Percentiles rank a stretch among this genome's conserved stretches.
Evolutionary conservation across 768 basidiomycete species (phyloP).

Genomic region (Clathrus columnatus): DNA sequence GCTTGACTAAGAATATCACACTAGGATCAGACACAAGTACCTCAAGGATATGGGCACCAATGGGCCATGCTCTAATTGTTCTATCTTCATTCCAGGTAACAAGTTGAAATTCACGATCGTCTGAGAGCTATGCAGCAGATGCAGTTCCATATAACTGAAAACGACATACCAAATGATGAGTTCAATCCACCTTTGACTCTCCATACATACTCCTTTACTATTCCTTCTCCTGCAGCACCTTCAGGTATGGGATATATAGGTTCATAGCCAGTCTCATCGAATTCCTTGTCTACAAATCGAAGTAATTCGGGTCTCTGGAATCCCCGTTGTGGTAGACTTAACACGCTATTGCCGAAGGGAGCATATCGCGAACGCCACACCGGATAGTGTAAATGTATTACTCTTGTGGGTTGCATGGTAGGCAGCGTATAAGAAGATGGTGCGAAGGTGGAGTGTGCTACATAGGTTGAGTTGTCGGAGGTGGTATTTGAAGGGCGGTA

Average conservation of each 20-base stretch:
- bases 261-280: constrained; percentile 24
- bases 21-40: constrained; percentile 23
- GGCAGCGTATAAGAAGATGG: constrained; percentile 1
- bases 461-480: no score
- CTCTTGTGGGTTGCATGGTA: constrained; percentile 32
- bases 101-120: constrained; percentile 48
- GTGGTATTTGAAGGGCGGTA: constrained; percentile 18
- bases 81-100: constrained; percentile 87
- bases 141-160: neutral
- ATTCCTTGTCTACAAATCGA: constrained; percentile 71
- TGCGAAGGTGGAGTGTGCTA: constrained; percentile 4
- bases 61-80: constrained; percentile 85
- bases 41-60: constrained; percentile 62
- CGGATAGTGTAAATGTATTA: constrained; percentile 72
- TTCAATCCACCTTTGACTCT: constrained; percentile 48
- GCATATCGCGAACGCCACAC: constrained; percentile 91
- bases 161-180: constrained; percentile 28
- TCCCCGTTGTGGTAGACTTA: constrained; percentile 84
- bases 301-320: constrained; percentile 18
- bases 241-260: constrained; percentile 20
- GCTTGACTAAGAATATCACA: neutral
- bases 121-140: constrained; percentile 17
- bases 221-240: constrained; percentile 68
- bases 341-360: constrained; percentile 84
- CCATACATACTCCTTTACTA: constrained; percentile 99